These are phyloP conservation scores for Geotrichum aggregatum DNA, from an alignment of 1,139 yeast genomes.

Conservation along the genomic window DNA sequence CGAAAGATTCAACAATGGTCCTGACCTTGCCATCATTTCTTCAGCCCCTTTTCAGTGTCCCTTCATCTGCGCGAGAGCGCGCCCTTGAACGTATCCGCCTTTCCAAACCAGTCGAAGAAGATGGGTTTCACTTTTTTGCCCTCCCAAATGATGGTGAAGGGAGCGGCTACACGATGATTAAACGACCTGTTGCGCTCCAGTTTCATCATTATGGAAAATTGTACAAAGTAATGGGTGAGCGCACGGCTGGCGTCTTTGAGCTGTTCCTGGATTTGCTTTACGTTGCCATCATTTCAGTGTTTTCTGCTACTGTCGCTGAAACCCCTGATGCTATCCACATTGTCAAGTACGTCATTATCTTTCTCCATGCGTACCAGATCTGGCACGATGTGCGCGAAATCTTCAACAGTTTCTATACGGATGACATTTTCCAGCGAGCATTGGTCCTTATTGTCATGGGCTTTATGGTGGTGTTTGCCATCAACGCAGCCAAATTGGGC, in stretches of 20 bases:
- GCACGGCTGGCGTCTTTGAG: conserved; percentile 52
- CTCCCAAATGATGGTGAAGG: conserved; percentile 17
- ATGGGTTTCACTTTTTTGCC: conserved; percentile 18
- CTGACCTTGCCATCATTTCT: no score
- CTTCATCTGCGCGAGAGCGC: conserved; percentile 14
- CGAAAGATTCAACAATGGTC: no score
- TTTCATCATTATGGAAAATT: conserved; percentile 57
- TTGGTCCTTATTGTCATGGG: conserved; percentile 54
- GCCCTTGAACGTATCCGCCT: conserved; percentile 18
- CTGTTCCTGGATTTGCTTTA: conserved; percentile 60
- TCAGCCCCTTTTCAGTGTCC: conserved; percentile 5
- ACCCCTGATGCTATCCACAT: conserved; percentile 49
- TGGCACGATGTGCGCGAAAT: conserved; percentile 65
- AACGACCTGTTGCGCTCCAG: conserved; percentile 57
- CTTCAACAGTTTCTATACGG: conserved; percentile 61
- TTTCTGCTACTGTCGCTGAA: conserved; percentile 54
- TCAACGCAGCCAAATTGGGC: conserved; percentile 46
- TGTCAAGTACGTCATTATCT: conserved; percentile 49
- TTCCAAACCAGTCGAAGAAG: conserved; percentile 20
- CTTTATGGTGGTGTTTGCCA: conserved; percentile 51
- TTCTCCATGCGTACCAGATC: conserved; percentile 57
- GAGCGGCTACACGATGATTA: conserved; percentile 32
- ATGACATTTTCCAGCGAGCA: conserved; percentile 54
- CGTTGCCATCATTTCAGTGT: conserved; percentile 60
- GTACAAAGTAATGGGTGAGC: conserved; percentile 54